These are phyloP conservation scores for Hylodesmum podocarpum DNA, from an alignment of 306 rosid species.

Conservation along the genomic window DNA sequence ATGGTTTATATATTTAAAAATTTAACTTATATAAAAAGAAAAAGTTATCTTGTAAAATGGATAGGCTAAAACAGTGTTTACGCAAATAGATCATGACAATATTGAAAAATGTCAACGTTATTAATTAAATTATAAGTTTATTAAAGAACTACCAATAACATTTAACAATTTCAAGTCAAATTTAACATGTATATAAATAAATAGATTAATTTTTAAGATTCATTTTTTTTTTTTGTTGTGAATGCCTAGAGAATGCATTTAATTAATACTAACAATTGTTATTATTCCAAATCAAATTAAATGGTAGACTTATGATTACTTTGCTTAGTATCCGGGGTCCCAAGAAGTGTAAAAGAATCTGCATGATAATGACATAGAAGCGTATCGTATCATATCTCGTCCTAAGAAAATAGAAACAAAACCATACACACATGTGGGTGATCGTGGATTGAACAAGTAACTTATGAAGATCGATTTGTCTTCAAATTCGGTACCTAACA, in stretches of 20 bases:
- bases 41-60: too few relatives aligned
- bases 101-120: background rate
- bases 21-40: too few relatives aligned
- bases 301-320: background rate
- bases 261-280: background rate
- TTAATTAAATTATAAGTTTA: too few relatives aligned
- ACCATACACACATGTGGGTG: constrained; percentile 28
- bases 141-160: too few relatives aligned
- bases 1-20: too few relatives aligned
- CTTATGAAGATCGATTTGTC: constrained; percentile 1
- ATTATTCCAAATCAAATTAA: background rate
- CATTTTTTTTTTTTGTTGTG: background rate
- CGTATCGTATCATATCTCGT: constrained; percentile 14
- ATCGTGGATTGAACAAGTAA: constrained; percentile 16
- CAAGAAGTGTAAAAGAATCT: constrained; percentile 21
- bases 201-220: background rate
- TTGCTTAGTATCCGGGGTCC: background rate
- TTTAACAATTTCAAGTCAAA: background rate
- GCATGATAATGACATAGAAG: constrained; percentile 29
- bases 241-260: background rate
- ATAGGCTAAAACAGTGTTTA: too few relatives aligned
- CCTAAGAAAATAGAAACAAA: background rate
- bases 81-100: background rate
- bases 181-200: background rate
- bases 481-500: constrained; percentile 41